Evolutionary conservation across 2,329 filamentous ascomycete species (phyloP).

Genomic region (Teratosphaeria epicoccoides): DNA sequence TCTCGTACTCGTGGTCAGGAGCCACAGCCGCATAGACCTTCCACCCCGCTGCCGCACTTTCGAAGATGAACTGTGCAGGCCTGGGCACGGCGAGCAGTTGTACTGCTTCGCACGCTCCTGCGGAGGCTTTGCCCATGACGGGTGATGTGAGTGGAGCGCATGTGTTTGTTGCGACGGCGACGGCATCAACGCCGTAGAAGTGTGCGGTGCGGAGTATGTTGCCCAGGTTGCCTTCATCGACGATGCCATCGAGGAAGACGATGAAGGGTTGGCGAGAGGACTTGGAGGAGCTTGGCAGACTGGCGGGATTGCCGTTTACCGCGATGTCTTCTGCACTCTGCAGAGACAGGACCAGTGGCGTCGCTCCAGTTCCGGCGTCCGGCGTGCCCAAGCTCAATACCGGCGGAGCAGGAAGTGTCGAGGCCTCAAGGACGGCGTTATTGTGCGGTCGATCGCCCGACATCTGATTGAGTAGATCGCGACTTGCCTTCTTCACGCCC

Average conservation of each 20-base stretch:
- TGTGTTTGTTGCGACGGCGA: constrained; percentile 61
- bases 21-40: constrained; percentile 64
- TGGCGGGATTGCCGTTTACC: constrained; percentile 57
- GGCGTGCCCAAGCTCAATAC: constrained; percentile 22
- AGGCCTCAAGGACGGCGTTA: constrained; percentile 77
- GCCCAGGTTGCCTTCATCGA: constrained; percentile 79
- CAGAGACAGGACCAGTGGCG: constrained; percentile 49
- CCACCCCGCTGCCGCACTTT: constrained; percentile 66
- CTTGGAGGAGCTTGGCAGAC: constrained; percentile 45
- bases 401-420: constrained; percentile 57
- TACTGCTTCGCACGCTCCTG: constrained; percentile 75
- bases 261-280: constrained; percentile 55
- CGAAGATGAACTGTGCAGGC: constrained; percentile 57
- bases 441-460: constrained; percentile 78
- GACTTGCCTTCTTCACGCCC: constrained; percentile 40
- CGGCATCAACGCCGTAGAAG: constrained; percentile 80
- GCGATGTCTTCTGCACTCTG: constrained; percentile 59
- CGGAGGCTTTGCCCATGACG: constrained; percentile 74
- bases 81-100: constrained; percentile 60
- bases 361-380: constrained; percentile 32
- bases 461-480: constrained; percentile 59
- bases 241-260: constrained; percentile 61
- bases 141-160: constrained; percentile 66
- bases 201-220: constrained; percentile 79
- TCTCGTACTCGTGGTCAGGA: constrained; percentile 16